phyloP scores from a whole-genome alignment of 2,329 filamentous ascomycete genomes.

The Cercospora sp. region DNA sequence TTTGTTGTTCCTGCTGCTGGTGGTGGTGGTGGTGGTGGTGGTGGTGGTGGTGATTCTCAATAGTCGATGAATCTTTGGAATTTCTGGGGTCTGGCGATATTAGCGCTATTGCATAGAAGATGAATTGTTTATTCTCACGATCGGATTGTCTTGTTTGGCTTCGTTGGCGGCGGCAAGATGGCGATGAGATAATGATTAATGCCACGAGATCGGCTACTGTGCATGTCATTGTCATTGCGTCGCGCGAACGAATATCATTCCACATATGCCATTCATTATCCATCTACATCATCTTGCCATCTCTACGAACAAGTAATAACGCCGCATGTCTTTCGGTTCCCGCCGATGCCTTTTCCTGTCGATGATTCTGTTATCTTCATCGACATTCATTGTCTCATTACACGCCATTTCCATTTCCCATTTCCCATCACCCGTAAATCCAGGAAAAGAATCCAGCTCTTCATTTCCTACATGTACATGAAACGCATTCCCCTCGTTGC shows the following conservation, averaged over 20 bases:
- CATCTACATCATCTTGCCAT: background rate
- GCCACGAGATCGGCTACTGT: background rate
- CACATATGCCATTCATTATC: background rate
- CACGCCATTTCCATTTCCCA: background rate
- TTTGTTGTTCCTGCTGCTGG: slow-evolving; percentile 2
- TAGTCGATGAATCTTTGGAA: background rate
- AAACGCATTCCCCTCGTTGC: background rate
- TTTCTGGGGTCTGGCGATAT: background rate
- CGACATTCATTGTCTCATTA: background rate
- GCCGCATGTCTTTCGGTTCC: background rate
- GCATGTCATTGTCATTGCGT: background rate
- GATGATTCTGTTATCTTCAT: background rate
- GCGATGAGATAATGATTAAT: background rate
- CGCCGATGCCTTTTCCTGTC: background rate
- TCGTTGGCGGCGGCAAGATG: background rate
- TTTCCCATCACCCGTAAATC: background rate
- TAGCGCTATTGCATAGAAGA: background rate
- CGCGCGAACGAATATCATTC: background rate
- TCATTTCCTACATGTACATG: background rate
- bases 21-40: background rate
- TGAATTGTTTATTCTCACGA: background rate
- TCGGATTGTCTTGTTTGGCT: background rate
- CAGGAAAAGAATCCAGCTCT: background rate
- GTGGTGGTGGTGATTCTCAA: background rate
- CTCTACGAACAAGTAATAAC: background rate